phyloP scores from a whole-genome alignment of 768 basidiomycete genomes.

The Chalciporus pseudorubinellus region DNA sequence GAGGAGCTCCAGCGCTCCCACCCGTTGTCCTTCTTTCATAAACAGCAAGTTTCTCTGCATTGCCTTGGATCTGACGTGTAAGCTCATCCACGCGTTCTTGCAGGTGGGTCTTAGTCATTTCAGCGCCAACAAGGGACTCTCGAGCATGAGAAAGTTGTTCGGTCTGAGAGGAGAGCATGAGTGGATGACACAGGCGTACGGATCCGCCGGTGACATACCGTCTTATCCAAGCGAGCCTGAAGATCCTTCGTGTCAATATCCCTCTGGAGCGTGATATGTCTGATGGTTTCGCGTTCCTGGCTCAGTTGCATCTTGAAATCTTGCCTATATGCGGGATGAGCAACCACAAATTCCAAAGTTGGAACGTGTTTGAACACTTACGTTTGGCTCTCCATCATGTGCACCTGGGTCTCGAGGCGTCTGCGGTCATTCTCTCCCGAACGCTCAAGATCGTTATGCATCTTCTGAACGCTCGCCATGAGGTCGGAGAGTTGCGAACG shows the following conservation, averaged over 20 bases:
- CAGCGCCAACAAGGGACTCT: constrained; percentile 66
- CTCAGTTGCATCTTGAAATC: constrained; percentile 67
- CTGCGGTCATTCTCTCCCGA: constrained; percentile 80
- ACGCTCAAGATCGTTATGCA: constrained; percentile 85
- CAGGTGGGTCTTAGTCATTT: constrained; percentile 77
- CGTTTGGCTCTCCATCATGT: constrained; percentile 77
- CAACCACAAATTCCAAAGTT: neutral
- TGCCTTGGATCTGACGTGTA: constrained; percentile 63
- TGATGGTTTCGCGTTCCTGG: constrained; percentile 70
- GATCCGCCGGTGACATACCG: constrained; percentile 44
- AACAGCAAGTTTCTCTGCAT: constrained; percentile 81
- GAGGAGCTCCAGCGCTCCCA: constrained; percentile 30
- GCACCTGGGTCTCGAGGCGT: constrained; percentile 75
- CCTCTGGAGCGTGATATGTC: constrained; percentile 75
- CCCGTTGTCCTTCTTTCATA: constrained; percentile 66
- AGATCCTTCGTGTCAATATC: constrained; percentile 79
- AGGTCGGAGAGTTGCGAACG: constrained; percentile 83
- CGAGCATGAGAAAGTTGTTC: constrained; percentile 67
- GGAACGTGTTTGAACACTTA: constrained; percentile 35
- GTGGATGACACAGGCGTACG: neutral
- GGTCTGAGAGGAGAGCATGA: constrained; percentile 38
- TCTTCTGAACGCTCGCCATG: constrained; percentile 85
- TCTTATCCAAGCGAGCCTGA: constrained; percentile 67
- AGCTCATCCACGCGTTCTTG: constrained; percentile 56
- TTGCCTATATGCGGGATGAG: constrained; percentile 46